These are phyloP conservation scores for Talaromyces islandicus DNA, from an alignment of 2,329 filamentous ascomycete genomes.

Conservation along the genomic window DNA sequence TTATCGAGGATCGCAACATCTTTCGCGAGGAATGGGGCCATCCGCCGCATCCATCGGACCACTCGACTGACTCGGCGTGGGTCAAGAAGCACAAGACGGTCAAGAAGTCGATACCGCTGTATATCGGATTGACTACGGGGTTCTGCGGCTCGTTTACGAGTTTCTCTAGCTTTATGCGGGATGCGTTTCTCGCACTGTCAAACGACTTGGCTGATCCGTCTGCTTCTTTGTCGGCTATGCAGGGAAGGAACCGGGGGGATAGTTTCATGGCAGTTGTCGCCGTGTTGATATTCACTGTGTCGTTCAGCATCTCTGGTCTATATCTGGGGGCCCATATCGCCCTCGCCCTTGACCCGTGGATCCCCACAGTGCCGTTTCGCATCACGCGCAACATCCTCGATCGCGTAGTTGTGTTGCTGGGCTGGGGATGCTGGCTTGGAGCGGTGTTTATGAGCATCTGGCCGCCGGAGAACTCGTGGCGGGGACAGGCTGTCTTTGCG, in stretches of 20 bases:
- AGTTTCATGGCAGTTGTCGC: constrained; percentile 76
- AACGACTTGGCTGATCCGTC: constrained; percentile 61
- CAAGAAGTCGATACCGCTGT: constrained; percentile 85
- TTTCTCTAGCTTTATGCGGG: constrained; percentile 79
- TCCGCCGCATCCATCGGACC: background rate
- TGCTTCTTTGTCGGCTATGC: constrained; percentile 25
- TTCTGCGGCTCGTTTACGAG: constrained; percentile 88
- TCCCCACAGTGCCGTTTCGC: constrained; percentile 35
- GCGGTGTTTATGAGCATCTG: constrained; percentile 66
- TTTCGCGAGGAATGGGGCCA: constrained; percentile 64
- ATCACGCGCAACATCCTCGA: constrained; percentile 35
- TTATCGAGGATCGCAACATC: constrained; percentile 69
- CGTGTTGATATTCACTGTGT: constrained; percentile 66
- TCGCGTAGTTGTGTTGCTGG: constrained; percentile 46
- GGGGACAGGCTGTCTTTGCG: constrained; percentile 67
- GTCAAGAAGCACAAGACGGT: constrained; percentile 52
- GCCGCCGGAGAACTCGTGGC: constrained; percentile 67
- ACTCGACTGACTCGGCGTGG: constrained; percentile 24
- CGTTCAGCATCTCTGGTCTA: constrained; percentile 64
- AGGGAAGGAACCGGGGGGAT: constrained; percentile 63
- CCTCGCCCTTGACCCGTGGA: constrained; percentile 51
- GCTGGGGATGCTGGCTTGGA: constrained; percentile 70
- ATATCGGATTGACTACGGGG: constrained; percentile 77
- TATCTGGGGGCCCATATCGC: constrained; percentile 71
- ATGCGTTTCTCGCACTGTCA: constrained; percentile 70